Evolutionary conservation across 495 filamentous ascomycete genomes (phyloP).

Genomic region (Penicillium canariense): DNA sequence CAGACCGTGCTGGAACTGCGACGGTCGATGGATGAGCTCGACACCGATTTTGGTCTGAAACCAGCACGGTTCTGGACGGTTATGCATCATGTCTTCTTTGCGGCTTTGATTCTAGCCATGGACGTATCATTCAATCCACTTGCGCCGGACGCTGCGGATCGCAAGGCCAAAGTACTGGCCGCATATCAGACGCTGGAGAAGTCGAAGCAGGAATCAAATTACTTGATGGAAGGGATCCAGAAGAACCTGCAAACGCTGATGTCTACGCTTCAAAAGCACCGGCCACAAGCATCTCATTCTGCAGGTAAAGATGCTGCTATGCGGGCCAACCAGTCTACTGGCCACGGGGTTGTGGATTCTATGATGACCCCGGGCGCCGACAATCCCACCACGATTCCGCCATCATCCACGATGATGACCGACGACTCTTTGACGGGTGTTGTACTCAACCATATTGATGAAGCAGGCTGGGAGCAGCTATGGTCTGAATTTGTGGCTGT

Average conservation of each 20-base stretch:
- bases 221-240: conserved; percentile 21
- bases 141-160: conserved; percentile 21
- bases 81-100: conserved; percentile 30
- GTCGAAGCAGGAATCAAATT: conserved; percentile 23
- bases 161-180: conserved; percentile 24
- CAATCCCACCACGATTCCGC: neutral
- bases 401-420: neutral
- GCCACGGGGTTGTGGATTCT: neutral
- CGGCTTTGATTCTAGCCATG: conserved; percentile 29
- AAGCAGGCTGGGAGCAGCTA: conserved; percentile 26
- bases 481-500: conserved; percentile 29
- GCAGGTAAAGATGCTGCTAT: neutral
- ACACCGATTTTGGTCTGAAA: conserved; percentile 9
- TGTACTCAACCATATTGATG: conserved; percentile 11
- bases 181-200: conserved; percentile 24
- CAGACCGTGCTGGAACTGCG: conserved; percentile 28
- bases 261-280: conserved; percentile 23
- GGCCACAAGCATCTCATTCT: neutral
- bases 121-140: conserved; percentile 29
- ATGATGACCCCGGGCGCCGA: neutral
- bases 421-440: neutral
- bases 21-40: conserved; percentile 26
- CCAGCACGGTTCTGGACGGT: conserved; percentile 24
- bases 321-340: neutral
- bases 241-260: conserved; percentile 30